Base-by-base conservation (phyloP, 306 rosid genomes). In the Trichosanthes cucumerina region DNA sequence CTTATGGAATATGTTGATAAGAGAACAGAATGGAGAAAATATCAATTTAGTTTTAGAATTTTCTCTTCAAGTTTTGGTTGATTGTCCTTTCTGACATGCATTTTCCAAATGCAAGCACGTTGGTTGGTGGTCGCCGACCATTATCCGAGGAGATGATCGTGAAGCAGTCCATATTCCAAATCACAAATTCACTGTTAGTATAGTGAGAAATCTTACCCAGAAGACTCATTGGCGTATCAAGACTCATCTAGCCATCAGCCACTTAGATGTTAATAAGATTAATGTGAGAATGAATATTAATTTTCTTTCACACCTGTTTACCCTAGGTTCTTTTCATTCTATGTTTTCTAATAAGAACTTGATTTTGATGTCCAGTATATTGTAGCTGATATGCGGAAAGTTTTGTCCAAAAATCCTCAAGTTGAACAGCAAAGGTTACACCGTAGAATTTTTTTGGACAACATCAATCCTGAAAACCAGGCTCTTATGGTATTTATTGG, bases 61-160 rank as follows among this genome's bases (percentile, higher is more conserved):
- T 65, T 68, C 70, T 49, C 38, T 62, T 66, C 43, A 38, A 44
- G 78, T 9, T 82, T n/a, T 49, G 65, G 80, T 44, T 59, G 78
- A 31, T 54, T 43, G 4, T 9, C 21, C 19, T 71, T 64, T 83
- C 71, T 75, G 36, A 41, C 71, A 18, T 26, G 66, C 38, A 21
- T 80, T n/a, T 64, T 72, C 23, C 24, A 36, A 80, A 24, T 82
- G 82, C 81, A 85, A 96, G 99, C 98, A 96, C 66, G 97, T 96
- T 80, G 98, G 99, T 36, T 96, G 99, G 99, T 96, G 99, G 99
- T 96, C 99, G 31, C 97, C 99, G 68, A 92, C 99, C 62, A 96
- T 96, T 70, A 88, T 96, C 69, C 88, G 98, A 89, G 99, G 99
- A 7, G 99, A 96, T 84, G 98, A 96, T 86, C 98, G 99, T 26